phyloP scores from a whole-genome alignment of 2,329 filamentous ascomycete species.

The Colletotrichum navitas region DNA sequence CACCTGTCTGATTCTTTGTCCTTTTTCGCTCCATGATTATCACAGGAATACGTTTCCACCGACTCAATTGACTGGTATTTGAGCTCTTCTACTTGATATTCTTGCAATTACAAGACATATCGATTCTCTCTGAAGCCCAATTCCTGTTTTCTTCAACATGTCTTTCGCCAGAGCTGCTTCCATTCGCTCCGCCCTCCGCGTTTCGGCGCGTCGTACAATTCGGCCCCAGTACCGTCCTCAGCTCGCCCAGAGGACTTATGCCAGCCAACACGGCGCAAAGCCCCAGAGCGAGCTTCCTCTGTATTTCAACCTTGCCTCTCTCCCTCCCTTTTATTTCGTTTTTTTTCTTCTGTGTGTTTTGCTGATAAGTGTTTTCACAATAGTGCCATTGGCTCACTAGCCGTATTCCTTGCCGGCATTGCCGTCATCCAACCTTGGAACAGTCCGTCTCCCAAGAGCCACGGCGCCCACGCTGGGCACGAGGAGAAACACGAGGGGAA shows the following conservation, averaged over 20 bases:
- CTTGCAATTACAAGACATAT: background rate
- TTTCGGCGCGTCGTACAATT: slow-evolving; percentile 38
- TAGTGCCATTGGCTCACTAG: slow-evolving; percentile 30
- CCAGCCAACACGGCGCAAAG: slow-evolving; percentile 40
- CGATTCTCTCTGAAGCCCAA: background rate
- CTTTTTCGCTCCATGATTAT: background rate
- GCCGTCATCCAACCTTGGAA: slow-evolving; percentile 38
- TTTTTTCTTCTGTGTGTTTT: background rate
- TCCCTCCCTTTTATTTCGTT: background rate
- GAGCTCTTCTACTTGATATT: background rate
- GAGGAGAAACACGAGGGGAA: slow-evolving; percentile 8
- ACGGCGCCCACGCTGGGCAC: slow-evolving; percentile 25
- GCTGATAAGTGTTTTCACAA: background rate
- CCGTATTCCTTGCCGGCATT: slow-evolving; percentile 31
- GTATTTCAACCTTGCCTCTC: slow-evolving; percentile 5
- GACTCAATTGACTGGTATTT: slow-evolving; percentile 13
- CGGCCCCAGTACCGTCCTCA: slow-evolving; percentile 36
- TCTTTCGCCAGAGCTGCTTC: slow-evolving; percentile 35
- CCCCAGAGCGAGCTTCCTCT: slow-evolving; percentile 39
- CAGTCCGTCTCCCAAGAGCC: slow-evolving; percentile 25
- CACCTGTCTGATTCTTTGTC: slow-evolving; percentile 1
- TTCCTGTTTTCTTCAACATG: slow-evolving; percentile 5
- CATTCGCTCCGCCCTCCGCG: slow-evolving; percentile 37
- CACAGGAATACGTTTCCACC: slow-evolving; percentile 18
- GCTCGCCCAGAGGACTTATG: slow-evolving; percentile 37